Evolutionary conservation across 1,139 yeast species (phyloP).

Genomic region (Taphrina sp.): DNA sequence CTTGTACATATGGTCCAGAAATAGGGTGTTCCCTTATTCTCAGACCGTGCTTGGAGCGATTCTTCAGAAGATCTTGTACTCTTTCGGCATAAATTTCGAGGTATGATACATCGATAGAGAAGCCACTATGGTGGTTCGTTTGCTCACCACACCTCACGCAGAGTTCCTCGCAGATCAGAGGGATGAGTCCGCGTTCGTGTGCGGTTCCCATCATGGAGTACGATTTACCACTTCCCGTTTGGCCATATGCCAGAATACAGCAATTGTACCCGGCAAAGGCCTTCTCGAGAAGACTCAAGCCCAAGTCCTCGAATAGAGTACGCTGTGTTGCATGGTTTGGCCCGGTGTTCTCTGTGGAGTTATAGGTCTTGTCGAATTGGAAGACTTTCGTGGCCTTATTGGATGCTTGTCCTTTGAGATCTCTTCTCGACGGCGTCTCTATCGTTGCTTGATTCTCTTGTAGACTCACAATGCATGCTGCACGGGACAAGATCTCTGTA

Average conservation of each 20-base stretch:
- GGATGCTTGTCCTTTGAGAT: constrained; percentile 13
- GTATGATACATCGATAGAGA: constrained; percentile 9
- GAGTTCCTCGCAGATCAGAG: constrained; percentile 57
- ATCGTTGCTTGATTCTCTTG: constrained; percentile 40
- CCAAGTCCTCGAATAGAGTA: constrained; percentile 54
- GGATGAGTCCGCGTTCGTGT: constrained; percentile 59
- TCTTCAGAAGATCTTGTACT: constrained; percentile 56
- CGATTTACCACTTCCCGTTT: constrained; percentile 73
- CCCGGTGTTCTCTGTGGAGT: constrained; percentile 8
- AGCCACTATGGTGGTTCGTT: constrained; percentile 40
- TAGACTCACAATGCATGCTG: constrained; percentile 41
- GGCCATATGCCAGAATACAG: constrained; percentile 75
- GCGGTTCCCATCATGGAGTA: constrained; percentile 68
- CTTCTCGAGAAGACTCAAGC: constrained; percentile 60
- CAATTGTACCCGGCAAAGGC: constrained; percentile 69
- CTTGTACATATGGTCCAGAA: constrained; percentile 62
- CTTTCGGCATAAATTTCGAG: constrained; percentile 70
- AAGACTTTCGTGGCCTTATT: constrained; percentile 36
- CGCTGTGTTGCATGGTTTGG: constrained; percentile 45
- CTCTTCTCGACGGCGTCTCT: constrained; percentile 37
- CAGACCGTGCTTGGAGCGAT: constrained; percentile 43
- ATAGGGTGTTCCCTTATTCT: constrained; percentile 57
- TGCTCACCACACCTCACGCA: constrained; percentile 44
- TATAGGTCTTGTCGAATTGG: constrained; percentile 28
- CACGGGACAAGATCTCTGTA: constrained; percentile 40